Conservation (phyloP, 2,329 filamentous ascomycete species). For the Blumeria hordei region DNA sequence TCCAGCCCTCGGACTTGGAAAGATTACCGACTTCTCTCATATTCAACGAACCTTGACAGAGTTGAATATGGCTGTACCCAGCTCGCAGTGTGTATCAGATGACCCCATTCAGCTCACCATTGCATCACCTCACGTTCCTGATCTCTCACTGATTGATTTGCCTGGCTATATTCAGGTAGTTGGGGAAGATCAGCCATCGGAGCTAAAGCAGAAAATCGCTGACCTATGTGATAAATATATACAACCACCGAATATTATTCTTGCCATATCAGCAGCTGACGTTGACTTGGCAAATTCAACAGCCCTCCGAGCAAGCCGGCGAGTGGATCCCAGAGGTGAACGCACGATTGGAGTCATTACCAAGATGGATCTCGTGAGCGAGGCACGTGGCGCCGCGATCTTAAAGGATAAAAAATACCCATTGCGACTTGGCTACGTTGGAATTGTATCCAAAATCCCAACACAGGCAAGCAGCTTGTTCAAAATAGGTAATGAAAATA, state of each 20-base stretch:
- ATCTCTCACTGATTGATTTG: constrained; percentile 84
- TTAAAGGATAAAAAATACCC: constrained; percentile 82
- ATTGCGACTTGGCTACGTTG: constrained; percentile 82
- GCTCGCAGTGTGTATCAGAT: constrained; percentile 77
- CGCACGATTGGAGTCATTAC: constrained; percentile 96
- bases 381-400: constrained; percentile 51
- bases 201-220: constrained; percentile 86
- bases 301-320: constrained; percentile 64
- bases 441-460: constrained; percentile 72
- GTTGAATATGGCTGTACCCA: constrained; percentile 77
- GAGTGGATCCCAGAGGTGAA: constrained; percentile 84
- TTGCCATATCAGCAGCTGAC: constrained; percentile 92
- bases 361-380: constrained; percentile 94
- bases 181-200: constrained; percentile 67
- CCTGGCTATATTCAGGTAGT: constrained; percentile 95
- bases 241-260: constrained; percentile 79
- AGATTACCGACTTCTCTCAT: constrained; percentile 72
- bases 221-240: constrained; percentile 98
- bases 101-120: constrained; percentile 92
- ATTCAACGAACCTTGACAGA: constrained; percentile 90
- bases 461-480: constrained; percentile 40
- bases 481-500: constrained; percentile 56
- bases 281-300: constrained; percentile 95
- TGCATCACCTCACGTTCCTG: constrained; percentile 84
- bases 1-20: constrained; percentile 68